Evolutionary conservation across 192 early-diverging fungal genomes (phyloP).

Genomic region (Backusella mclennaniae): DNA sequence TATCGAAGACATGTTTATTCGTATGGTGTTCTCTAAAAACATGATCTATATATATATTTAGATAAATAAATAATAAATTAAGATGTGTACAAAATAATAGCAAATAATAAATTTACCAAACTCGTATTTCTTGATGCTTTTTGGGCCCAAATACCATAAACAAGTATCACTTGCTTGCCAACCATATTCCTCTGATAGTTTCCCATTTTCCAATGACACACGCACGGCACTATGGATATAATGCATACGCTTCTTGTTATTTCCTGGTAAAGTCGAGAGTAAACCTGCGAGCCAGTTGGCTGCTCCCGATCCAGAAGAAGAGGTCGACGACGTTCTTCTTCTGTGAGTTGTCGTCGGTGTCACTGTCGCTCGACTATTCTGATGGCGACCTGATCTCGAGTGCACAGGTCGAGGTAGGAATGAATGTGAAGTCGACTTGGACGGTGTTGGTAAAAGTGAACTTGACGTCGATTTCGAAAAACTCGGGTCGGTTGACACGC

Average conservation of each 20-base stretch:
- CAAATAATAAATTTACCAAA: not conserved
- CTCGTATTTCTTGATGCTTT: slow-evolving; percentile 3
- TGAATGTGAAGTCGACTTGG: not conserved
- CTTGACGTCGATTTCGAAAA: not conserved
- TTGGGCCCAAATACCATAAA: not conserved
- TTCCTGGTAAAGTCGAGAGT: not conserved
- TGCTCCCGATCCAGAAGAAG: not conserved
- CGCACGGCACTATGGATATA: not conserved
- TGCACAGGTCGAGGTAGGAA: not conserved
- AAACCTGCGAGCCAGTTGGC: not conserved
- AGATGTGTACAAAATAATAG: not conserved
- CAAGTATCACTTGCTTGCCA: not conserved
- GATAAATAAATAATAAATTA: not conserved
- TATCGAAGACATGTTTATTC: slow-evolving; percentile 2
- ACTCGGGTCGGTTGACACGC: not conserved
- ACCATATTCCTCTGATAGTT: not conserved
- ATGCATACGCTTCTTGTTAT: not conserved
- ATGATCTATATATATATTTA: not conserved
- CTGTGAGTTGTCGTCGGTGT: not conserved
- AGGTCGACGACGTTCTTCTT: not conserved
- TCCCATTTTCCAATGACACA: slow-evolving; percentile 7
- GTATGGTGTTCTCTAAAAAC: not conserved
- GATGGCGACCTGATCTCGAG: not conserved
- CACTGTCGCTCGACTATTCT: not conserved
- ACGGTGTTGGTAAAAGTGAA: not conserved